Evolutionary conservation across 208 protist species (phyloP).

Genomic region (Trypanosoma rangeli): DNA sequence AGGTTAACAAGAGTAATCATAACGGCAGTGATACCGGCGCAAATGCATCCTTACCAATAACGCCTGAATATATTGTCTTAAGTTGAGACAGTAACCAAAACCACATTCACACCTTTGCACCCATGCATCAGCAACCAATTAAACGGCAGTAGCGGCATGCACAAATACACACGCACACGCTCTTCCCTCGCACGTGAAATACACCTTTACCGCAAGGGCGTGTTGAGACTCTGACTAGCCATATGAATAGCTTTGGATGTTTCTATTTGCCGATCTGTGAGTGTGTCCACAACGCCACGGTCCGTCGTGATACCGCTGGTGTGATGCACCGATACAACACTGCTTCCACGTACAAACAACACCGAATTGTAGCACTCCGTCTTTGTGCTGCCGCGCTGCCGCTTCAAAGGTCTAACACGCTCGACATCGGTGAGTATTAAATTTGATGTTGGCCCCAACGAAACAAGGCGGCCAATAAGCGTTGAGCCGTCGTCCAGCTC

Average conservation of each 20-base stretch:
- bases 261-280: constrained; percentile 41
- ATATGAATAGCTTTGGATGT: constrained; percentile 56
- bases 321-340: constrained; percentile 57
- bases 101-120: too few species aligned
- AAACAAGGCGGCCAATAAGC: constrained; percentile 75
- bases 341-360: constrained; percentile 75
- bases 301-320: constrained; percentile 68
- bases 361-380: constrained; percentile 69
- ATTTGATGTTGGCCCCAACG: constrained; percentile 61
- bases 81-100: too few species aligned
- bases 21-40: too few species aligned
- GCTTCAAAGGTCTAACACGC: constrained; percentile 57
- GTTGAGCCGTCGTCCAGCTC: constrained; percentile 67
- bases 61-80: too few species aligned
- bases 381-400: constrained; percentile 21
- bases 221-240: constrained; percentile 52
- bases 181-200: not conserved
- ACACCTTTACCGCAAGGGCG: constrained; percentile 16
- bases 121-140: too few species aligned
- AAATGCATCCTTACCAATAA: too few species aligned
- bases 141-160: too few species aligned
- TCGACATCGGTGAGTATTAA: constrained; percentile 79
- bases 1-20: too few species aligned
- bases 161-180: too few species aligned
- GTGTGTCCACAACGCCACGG: constrained; percentile 55